Base-by-base conservation (phyloP, 768 basidiomycete species). In the Lactarius quietus region DNA sequence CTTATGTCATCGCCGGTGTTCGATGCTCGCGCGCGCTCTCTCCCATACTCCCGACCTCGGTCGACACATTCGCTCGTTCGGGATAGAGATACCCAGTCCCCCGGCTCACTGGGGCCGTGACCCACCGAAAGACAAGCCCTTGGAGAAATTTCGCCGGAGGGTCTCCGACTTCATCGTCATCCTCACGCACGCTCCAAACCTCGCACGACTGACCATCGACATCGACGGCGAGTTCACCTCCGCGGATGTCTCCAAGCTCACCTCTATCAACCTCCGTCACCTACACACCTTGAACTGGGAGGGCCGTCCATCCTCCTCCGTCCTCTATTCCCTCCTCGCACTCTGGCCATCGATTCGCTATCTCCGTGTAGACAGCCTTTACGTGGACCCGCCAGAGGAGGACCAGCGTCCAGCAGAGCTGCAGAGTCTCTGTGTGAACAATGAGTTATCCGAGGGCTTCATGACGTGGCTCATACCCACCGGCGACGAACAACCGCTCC, bases 271-370 rank as follows among this genome's bases (percentile, higher is more conserved):
- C 41, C 65, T 62, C 12, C 57, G 52, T 33, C 65, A 66, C 20
- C n/a, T 66, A 23, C 38, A 66, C 20, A 38, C 53, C 3, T 59
- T 66, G 29, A 66, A 66, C 39, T 66, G 65, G 65, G 65, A 66
- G 58, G 65, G 65, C 9, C 65, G 65, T 18, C 65, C 65, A 15
- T 45, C 61, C 14, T 66, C 65, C 20, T 59, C 65, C 3, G 61
- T 48, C 15, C 31, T 66, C 45, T 66, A 62, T 31, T 3, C 26
- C n/a, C 33, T 66, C 36, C 51, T 66, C 20, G 51, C 61, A 10
- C 23, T 66, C 14, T 66, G 65, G 65, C 61, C 65, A 14, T 62
- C 61, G 39, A 62, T 66, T 26, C 61, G 57, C 29, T 9, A 66
- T 45, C 65, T 66, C 61, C 65, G 65, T 18, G 29, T 66, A 41